Evolutionary conservation across 2,329 filamentous ascomycete species (phyloP).

Genomic region (Dactylellina sp.): DNA sequence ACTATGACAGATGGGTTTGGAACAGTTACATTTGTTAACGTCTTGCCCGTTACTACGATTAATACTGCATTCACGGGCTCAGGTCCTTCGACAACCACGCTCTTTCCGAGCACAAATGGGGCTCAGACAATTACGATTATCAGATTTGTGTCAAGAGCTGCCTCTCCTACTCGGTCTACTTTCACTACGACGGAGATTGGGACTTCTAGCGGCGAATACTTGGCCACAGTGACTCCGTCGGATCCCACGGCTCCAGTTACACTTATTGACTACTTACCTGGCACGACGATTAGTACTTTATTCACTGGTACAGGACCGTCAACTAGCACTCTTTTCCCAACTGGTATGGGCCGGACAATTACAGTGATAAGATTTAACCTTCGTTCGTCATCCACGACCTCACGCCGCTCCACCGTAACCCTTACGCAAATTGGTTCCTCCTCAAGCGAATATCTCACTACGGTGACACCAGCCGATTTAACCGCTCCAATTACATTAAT

Average conservation of each 20-base stretch:
- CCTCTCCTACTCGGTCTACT: background rate
- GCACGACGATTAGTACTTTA: too few relatives aligned
- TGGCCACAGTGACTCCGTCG: background rate
- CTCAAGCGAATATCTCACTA: background rate
- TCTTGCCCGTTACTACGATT: background rate
- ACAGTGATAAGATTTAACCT: background rate
- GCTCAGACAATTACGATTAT: background rate
- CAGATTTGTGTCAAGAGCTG: background rate
- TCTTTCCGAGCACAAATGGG: background rate
- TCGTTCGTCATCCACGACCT: background rate
- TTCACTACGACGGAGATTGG: background rate
- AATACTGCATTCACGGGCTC: background rate
- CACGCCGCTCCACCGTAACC: background rate
- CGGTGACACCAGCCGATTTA: background rate
- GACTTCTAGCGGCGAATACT: background rate
- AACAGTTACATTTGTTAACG: too few relatives aligned
- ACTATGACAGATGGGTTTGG: too few relatives aligned
- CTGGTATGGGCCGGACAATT: too few relatives aligned
- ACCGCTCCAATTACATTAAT: background rate
- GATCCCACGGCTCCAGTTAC: background rate
- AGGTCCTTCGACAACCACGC: background rate
- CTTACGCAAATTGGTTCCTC: background rate
- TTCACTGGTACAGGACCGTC: too few relatives aligned
- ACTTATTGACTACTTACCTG: background rate
- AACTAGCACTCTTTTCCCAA: too few relatives aligned